A percentile compares a stretch with the other conserved stretches of the same genome.
phyloP scores from a whole-genome alignment of 805 yeast genomes.

The Cyberlindnera misumaiensis region DNA sequence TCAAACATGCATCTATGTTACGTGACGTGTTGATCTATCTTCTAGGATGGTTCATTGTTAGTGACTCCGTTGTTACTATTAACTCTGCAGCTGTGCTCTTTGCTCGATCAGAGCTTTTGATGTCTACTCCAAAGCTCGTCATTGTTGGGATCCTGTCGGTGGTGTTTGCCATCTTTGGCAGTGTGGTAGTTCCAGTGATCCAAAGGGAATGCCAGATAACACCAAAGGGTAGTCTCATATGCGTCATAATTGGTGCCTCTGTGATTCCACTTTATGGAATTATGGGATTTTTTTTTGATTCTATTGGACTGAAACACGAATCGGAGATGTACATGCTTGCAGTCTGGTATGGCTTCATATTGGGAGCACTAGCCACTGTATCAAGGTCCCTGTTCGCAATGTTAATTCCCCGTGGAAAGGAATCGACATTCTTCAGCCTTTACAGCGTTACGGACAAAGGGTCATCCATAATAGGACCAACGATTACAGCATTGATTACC shows the following conservation, averaged over 20 bases:
- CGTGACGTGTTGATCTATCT: slow-evolving; percentile 62
- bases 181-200: slow-evolving; percentile 46
- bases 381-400: slow-evolving; percentile 63
- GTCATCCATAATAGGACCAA: slow-evolving; percentile 67
- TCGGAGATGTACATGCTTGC: slow-evolving; percentile 66
- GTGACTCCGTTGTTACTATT: slow-evolving; percentile 72
- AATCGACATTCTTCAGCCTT: slow-evolving; percentile 67
- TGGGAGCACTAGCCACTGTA: slow-evolving; percentile 68
- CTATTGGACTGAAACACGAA: slow-evolving; percentile 54
- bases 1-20: slow-evolving; percentile 52
- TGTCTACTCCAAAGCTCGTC: slow-evolving; percentile 63
- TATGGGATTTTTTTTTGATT: slow-evolving; percentile 50
- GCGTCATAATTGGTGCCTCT: slow-evolving; percentile 53
- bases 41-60: slow-evolving; percentile 68
- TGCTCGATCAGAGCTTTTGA: slow-evolving; percentile 61
- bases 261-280: slow-evolving; percentile 69
- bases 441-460: slow-evolving; percentile 80
- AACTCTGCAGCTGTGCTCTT: slow-evolving; percentile 74
- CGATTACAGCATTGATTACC: slow-evolving; percentile 63
- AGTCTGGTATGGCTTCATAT: slow-evolving; percentile 65
- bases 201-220: slow-evolving; percentile 31
- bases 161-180: slow-evolving; percentile 61
- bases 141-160: slow-evolving; percentile 60
- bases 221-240: slow-evolving; percentile 43
- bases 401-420: slow-evolving; percentile 69